phyloP scores from a whole-genome alignment of 345 rosid genomes.

The Salix caprea region DNA sequence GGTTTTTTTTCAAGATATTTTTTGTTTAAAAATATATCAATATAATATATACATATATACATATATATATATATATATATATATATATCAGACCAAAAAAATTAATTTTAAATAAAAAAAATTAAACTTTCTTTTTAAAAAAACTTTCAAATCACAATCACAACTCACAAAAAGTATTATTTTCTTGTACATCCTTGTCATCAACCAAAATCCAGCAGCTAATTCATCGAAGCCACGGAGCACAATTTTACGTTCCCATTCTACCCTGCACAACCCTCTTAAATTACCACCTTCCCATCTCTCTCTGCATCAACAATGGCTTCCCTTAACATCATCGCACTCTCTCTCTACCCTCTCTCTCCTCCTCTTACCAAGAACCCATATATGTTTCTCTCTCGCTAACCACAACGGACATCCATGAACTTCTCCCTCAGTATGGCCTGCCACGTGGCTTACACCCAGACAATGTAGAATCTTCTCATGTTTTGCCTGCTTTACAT shows the following conservation, averaged over 20 bases:
- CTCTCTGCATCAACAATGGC: slow-evolving; percentile 11
- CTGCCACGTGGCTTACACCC: slow-evolving; percentile 75
- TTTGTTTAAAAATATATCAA: no score
- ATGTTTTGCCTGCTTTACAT: not conserved
- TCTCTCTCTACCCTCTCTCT: slow-evolving; percentile 23
- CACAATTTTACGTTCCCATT: not conserved
- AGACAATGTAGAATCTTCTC: slow-evolving; percentile 43
- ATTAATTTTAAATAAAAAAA: no score
- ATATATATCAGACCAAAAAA: no score
- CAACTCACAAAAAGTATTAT: no score
- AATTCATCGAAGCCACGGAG: not conserved
- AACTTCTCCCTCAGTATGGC: slow-evolving; percentile 57
- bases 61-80: no score
- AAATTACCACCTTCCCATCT: not conserved
- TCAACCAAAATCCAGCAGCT: not conserved
- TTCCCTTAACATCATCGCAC: not conserved
- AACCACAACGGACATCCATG: slow-evolving; percentile 46
- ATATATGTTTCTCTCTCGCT: slow-evolving; percentile 17
- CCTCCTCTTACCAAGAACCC: slow-evolving; percentile 17
- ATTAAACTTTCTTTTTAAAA: no score
- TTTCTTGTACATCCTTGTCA: not conserved
- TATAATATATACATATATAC: no score
- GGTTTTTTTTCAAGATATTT: no score
- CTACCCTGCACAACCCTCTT: not conserved
- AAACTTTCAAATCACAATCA: no score